Conservation (phyloP, 345 rosid genomes). For the Aurinia saxatilis region DNA sequence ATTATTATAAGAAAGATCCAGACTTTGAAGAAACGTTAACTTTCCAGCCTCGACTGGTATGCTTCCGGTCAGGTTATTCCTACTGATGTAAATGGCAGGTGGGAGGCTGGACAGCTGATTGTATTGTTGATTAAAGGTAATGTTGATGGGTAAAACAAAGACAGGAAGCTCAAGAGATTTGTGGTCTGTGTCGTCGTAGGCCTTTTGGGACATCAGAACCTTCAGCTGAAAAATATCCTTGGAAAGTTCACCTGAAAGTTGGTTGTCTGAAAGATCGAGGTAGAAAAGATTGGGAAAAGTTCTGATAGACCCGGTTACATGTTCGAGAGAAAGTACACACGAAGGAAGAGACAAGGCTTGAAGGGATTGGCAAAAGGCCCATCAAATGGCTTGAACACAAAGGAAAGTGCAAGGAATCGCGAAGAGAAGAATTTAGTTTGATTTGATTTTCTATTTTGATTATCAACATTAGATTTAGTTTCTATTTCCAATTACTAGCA, state of each 20-base stretch:
- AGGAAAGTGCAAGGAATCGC: too few species aligned
- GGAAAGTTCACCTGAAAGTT: slow-evolving; percentile 52
- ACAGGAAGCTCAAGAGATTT: slow-evolving; percentile 61
- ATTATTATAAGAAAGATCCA: slow-evolving; percentile 47
- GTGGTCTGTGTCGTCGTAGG: slow-evolving; percentile 26
- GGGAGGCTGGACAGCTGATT: slow-evolving; percentile 70
- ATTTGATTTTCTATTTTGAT: too few species aligned
- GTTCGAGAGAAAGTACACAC: too few species aligned
- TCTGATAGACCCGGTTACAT: too few species aligned
- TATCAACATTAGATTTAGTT: too few species aligned
- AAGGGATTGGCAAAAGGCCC: too few species aligned
- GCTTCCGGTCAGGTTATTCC: slow-evolving; percentile 54
- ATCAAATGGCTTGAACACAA: too few species aligned
- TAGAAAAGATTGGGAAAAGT: slow-evolving; percentile 51
- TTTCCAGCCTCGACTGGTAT: slow-evolving; percentile 54
- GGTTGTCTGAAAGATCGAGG: slow-evolving; percentile 63
- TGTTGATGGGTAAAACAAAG: slow-evolving; percentile 49
- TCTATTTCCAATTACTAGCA: too few species aligned
- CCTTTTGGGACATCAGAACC: slow-evolving; percentile 38
- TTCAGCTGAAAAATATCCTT: slow-evolving; percentile 29
- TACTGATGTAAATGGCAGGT: slow-evolving; percentile 54
- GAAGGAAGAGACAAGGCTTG: too few species aligned
- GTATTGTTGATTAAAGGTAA: slow-evolving; percentile 45
- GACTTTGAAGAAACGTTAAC: slow-evolving; percentile 51
- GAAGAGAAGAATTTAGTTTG: too few species aligned